Base-by-base conservation (phyloP, 2,329 filamentous ascomycete species). In the Penicillium corylophilum region DNA sequence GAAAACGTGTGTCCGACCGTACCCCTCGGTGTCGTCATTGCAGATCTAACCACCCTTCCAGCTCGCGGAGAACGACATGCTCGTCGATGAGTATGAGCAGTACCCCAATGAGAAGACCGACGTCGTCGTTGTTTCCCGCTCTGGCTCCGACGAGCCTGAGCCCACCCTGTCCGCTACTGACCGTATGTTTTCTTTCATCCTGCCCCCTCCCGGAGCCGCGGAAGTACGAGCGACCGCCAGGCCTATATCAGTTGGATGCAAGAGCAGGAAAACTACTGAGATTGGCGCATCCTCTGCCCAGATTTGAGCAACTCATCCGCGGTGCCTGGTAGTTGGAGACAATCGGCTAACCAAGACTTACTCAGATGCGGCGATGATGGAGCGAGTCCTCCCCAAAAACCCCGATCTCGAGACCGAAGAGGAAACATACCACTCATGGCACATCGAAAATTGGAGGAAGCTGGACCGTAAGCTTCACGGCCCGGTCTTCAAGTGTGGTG, bases 401-500 rank as follows among this genome's bases (percentile, higher is more conserved):
- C 85, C 90, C 60, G 90, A 96, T 61, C 85, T 92, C 57, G 88
- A 90, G 66, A 86, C 87, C 29, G 81, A 93, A 57, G 86, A 86
- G 48, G 90, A 96, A 69, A 80, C 80, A 36, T 76, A 87, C 62
- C 72, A 89, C 72, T 96, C 90, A 64, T 99, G 94, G 94, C 84
- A 89, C 26, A 90, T 99, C 55, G 81, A 89, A 63, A 82, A 88
- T 56, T 99, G 93, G 92, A 82, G 88, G 59, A 80, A 76, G 33
- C 74, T 95, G 61, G 78, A 81, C 15, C 88, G 89, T 74, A 90
- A 89, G 69, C 87, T 94, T 65, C 91, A 95, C 76, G 90, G 94
- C 2, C 94, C 94, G 2, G 71, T 87, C 51, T 99, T 99, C 71
- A 72, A 94, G 54, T 93, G 90, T 58, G 92, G 86, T 44, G 92